Base-by-base conservation (phyloP, 2,329 filamentous ascomycete genomes). In the Talaromyces pinophilus region DNA sequence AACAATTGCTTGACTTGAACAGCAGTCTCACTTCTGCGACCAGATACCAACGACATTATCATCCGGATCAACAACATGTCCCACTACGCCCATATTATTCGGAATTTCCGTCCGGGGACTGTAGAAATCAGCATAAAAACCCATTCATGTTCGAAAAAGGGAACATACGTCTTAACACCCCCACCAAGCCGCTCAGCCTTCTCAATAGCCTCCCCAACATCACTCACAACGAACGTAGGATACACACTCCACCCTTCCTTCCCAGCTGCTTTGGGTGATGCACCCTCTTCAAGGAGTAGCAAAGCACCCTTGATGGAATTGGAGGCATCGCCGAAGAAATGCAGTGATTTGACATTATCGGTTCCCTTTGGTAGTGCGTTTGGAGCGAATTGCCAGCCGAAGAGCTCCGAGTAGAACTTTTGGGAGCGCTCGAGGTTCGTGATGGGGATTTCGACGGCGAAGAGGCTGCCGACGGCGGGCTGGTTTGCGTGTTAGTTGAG, bases 371-470 rank as follows among this genome's bases (percentile, higher is more conserved):
- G 63, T 5, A 64, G 30, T 33, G 17, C 44, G 30, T 42, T 44
- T 7, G 48, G 48, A 8, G 55, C 44, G 28, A 64, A 64, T 15
- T 64, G 30, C 63, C 63, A 64, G 22, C 30, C 63, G 38, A 64
- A 60, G 10, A 64, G 42, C 55, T 60, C 63, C 5, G 63, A 60
- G 55, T 64, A 64, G 54, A 64, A 64, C 33, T 60, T 64, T 22
- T 60, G 54, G 17, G 63, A 59, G 22, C 63, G 63, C 42, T 40
- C 19, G 15, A 60, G 30, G 30, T 64, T 42, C 33, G 63, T 64
- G 38, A 64, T 52, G 42, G 63, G 63, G 30, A 64, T 64, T 17
- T 64, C 63, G 42, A 64, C 33, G 54, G 63, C 63, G 55, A 63
- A 63, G 48, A 63, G 50, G 22, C 61, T 35, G 7, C 61, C 61